Evolutionary conservation across 257 asterid genomes (phyloP).

Genomic region (Oldenlandia corymbosa): DNA sequence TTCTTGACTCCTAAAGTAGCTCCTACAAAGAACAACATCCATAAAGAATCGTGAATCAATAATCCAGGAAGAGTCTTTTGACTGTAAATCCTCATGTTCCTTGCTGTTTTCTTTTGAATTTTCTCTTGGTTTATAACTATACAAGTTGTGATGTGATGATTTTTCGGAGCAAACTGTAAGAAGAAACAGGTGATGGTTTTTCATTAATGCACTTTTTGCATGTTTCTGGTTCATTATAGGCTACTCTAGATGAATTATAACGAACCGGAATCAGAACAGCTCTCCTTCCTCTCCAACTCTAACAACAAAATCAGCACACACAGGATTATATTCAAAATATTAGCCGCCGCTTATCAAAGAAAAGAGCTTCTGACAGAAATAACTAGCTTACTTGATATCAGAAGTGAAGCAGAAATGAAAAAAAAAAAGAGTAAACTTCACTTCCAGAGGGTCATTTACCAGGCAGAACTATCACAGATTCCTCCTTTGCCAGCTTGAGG

Average conservation of each 20-base stretch:
- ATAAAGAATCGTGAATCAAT: background rate
- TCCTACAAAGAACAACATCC: slow-evolving; percentile 37
- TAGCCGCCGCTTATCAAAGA: too few relatives aligned
- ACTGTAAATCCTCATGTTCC: background rate
- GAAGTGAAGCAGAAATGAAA: background rate
- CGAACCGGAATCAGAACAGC: too few relatives aligned
- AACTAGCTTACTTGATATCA: background rate
- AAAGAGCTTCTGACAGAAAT: background rate
- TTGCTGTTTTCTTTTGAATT: background rate
- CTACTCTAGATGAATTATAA: too few relatives aligned
- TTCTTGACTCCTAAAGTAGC: slow-evolving; percentile 63
- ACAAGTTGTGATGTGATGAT: too few relatives aligned
- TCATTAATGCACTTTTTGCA: too few relatives aligned
- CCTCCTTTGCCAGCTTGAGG: slow-evolving; percentile 63
- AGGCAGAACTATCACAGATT: slow-evolving; percentile 63
- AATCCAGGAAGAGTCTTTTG: too few relatives aligned
- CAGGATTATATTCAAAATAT: too few relatives aligned
- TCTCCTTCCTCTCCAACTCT: too few relatives aligned
- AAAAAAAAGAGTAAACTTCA: background rate
- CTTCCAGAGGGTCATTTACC: slow-evolving; percentile 30
- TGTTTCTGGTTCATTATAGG: too few relatives aligned
- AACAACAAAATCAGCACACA: background rate
- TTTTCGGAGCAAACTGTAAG: too few relatives aligned
- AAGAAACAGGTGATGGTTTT: too few relatives aligned
- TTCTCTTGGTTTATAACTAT: background rate